A percentile compares a stretch with the other conserved stretches of the same genome.
phyloP scores from a whole-genome alignment of 2,329 filamentous ascomycete genomes.

The Aspergillus udagawae region DNA sequence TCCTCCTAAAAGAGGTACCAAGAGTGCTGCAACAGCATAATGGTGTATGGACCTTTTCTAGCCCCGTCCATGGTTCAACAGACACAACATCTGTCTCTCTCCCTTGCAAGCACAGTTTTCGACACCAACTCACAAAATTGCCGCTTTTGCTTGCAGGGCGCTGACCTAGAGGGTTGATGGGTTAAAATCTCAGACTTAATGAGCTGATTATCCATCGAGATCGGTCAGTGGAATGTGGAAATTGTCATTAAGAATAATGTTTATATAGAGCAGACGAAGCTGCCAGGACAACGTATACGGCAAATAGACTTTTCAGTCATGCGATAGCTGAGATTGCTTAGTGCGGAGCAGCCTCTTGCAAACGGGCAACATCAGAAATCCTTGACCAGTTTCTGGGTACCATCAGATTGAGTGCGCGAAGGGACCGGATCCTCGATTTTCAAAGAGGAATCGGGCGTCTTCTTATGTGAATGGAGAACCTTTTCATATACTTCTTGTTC shows the following conservation, averaged over 20 bases:
- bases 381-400: not conserved
- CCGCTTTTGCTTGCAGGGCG: too few species aligned
- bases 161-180: too few species aligned
- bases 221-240: not conserved
- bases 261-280: not conserved
- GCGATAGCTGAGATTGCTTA: not conserved
- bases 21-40: too few species aligned
- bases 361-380: not conserved
- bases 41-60: too few species aligned
- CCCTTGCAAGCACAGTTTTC: too few species aligned
- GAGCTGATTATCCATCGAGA: too few species aligned
- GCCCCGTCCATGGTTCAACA: too few species aligned
- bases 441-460: not conserved
- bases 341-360: not conserved
- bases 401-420: not conserved
- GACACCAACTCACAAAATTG: too few species aligned
- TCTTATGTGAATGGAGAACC: conserved; percentile 22
- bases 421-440: not conserved
- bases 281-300: not conserved
- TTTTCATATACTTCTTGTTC: conserved; percentile 40
- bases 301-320: not conserved
- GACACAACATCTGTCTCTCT: too few species aligned
- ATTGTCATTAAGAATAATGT: not conserved
- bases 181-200: too few species aligned
- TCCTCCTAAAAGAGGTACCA: too few species aligned